Base-by-base conservation (phyloP, 2,329 filamentous ascomycete species). In the Neocucurbitaria cava region DNA sequence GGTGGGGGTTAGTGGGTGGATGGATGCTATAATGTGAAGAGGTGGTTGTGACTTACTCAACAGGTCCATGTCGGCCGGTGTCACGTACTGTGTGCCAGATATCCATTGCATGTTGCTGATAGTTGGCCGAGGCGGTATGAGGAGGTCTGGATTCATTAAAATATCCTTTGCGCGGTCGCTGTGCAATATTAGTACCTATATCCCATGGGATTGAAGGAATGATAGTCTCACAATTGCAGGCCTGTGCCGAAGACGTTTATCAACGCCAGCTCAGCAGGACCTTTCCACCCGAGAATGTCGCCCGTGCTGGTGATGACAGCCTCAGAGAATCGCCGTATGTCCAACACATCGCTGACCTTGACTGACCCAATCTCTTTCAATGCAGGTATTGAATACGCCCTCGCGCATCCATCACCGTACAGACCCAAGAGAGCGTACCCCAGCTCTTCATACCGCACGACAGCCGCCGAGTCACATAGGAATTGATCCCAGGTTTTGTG, bases 71-170 rank as follows among this genome's bases (percentile, higher is more conserved):
- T 99, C 95, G 1, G 88, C 83, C 0, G 91, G 89, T 1, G 91
- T 92, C 41, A 99, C 85, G 66, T 96, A 90, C 75, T 97, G 94
- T 1, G 94, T 98, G 3, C 95, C 95, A 0, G 92, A 90, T 47
- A 99, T 92, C 95, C 95, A 99, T 77, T 98, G 92, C 33, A 99
- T 77, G 68, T 96, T 96, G 18, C 91, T 96, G 56, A 99, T 99
- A 0, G 92, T 96, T 1, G 95, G 95, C 2, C 95, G 87, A 11
- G 91, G 83, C 1, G 93, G 94, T 20, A 90, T 83, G 15, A 84
- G 71, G 0, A 91, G 84, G 53, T 90, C 82, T 0, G 90, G 87
- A 71, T 98, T 96, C 75, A 91, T 86, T 3, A 99, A 81, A 7
- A 82, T 86, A 71, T 97, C 93, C n/a, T 85, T 78, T 15, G 79